These are phyloP conservation scores for Jatropha podagrica DNA, from an alignment of 441 rosid genomes.

Conservation along the genomic window DNA sequence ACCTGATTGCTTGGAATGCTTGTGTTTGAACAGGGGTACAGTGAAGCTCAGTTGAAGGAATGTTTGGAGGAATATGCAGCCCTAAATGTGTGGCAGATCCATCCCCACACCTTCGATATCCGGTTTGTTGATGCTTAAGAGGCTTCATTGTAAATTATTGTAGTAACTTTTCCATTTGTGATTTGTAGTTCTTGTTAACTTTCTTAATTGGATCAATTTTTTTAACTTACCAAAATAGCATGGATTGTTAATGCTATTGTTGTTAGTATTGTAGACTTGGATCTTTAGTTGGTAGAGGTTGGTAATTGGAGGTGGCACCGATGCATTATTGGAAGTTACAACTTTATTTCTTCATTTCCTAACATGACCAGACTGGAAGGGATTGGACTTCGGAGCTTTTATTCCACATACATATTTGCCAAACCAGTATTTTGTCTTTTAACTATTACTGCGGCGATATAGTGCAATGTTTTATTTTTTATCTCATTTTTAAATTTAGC, in stretches of 20 bases:
- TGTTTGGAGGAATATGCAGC: slow-evolving; percentile 98
- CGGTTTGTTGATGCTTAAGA: slow-evolving; percentile 70
- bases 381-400: too few relatives aligned
- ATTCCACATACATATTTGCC: too few relatives aligned
- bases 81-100: slow-evolving; percentile 96
- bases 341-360: not conserved
- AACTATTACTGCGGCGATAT: too few relatives aligned
- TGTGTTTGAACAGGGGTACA: slow-evolving; percentile 77
- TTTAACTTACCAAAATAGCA: not conserved
- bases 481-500: too few relatives aligned
- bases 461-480: too few relatives aligned
- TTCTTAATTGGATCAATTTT: not conserved
- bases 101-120: slow-evolving; percentile 90
- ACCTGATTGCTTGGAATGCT: slow-evolving; percentile 21
- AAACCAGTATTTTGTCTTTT: too few relatives aligned
- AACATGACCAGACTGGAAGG: not conserved
- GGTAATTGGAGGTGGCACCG: not conserved
- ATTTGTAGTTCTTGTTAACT: not conserved
- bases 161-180: not conserved
- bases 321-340: not conserved
- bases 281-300: not conserved
- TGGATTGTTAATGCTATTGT: slow-evolving; percentile 1
- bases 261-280: not conserved
- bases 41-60: slow-evolving; percentile 97
- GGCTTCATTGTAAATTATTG: slow-evolving; percentile 10